Evolutionary conservation across 2,329 filamentous ascomycete species (phyloP).

Genomic region (Fusarium pseudonygamai): DNA sequence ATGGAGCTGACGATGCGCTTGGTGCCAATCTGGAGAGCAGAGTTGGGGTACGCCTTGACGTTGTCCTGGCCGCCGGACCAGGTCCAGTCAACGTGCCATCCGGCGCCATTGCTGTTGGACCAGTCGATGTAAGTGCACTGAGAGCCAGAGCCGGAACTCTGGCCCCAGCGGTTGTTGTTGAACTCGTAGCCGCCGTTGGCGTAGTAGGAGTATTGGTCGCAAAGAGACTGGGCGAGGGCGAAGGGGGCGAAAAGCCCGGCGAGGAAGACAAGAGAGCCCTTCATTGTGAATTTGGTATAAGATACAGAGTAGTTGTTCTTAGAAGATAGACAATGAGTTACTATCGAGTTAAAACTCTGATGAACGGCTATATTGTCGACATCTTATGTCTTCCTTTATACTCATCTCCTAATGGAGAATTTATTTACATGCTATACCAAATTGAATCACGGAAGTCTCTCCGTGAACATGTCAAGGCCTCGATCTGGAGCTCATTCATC

Average conservation of each 20-base stretch:
- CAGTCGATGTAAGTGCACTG: conserved; percentile 20
- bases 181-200: conserved; percentile 14
- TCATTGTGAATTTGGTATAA: background rate
- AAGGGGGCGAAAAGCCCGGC: conserved; percentile 12
- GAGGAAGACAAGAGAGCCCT: conserved; percentile 7
- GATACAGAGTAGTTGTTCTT: background rate
- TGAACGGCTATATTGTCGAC: background rate
- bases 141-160: conserved; percentile 1
- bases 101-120: conserved; percentile 18
- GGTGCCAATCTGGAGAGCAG: conserved; percentile 1
- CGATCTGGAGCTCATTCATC: background rate
- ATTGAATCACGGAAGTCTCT: conserved; percentile 12
- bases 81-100: conserved; percentile 14
- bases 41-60: conserved; percentile 14
- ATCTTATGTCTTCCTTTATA: background rate
- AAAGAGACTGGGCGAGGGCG: conserved; percentile 7
- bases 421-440: background rate
- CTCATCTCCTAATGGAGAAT: background rate
- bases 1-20: conserved; percentile 12
- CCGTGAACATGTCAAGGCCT: background rate
- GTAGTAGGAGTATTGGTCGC: conserved; percentile 19
- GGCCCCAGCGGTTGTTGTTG: conserved; percentile 23
- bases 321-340: background rate
- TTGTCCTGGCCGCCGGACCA: conserved; percentile 12
- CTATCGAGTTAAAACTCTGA: background rate